These are phyloP conservation scores for Chytriomyces confervae DNA, from an alignment of 192 early-diverging fungal species.

Conservation along the genomic window DNA sequence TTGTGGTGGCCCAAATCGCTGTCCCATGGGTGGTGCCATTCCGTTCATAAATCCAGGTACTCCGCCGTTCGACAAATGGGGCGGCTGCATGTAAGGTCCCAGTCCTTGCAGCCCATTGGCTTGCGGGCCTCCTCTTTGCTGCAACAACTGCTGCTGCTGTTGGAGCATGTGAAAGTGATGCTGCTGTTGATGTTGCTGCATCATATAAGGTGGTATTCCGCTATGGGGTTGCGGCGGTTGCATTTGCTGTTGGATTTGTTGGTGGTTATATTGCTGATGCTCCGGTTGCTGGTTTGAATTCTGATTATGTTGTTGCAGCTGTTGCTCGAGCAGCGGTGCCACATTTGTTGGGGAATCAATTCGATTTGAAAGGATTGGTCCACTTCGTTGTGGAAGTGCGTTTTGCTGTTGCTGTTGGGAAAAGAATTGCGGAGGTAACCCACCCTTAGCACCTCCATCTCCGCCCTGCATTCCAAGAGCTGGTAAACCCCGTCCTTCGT, in stretches of 20 bases:
- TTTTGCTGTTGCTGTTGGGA: not conserved
- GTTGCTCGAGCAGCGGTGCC: not conserved
- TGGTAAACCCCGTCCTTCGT: not conserved
- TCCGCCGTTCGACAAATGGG: not conserved
- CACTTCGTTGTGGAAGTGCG: too few relatives aligned
- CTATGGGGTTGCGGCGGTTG: not conserved
- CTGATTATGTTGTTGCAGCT: slow-evolving; percentile 15
- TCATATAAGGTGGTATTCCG: not conserved
- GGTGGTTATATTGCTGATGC: not conserved
- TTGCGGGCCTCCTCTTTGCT: not conserved
- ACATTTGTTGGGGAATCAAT: too few relatives aligned
- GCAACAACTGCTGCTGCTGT: not conserved
- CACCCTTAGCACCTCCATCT: not conserved
- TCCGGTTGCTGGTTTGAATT: not conserved
- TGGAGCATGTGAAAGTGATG: slow-evolving; percentile 10
- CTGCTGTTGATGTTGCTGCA: slow-evolving; percentile 20
- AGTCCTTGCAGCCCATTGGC: not conserved
- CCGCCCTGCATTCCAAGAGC: not conserved
- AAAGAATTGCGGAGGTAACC: too few relatives aligned
- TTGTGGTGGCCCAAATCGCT: not conserved
- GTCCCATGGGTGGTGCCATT: not conserved
- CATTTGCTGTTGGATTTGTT: slow-evolving; percentile 4
- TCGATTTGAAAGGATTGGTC: too few relatives aligned
- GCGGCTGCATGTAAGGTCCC: not conserved
- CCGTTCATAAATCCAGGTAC: slow-evolving; percentile 24